Percentiles rank a stretch among this genome's conserved stretches.
These are phyloP conservation scores for Colletotrichum scovillei DNA, from an alignment of 2,329 filamentous ascomycete species.

Conservation along the genomic window DNA sequence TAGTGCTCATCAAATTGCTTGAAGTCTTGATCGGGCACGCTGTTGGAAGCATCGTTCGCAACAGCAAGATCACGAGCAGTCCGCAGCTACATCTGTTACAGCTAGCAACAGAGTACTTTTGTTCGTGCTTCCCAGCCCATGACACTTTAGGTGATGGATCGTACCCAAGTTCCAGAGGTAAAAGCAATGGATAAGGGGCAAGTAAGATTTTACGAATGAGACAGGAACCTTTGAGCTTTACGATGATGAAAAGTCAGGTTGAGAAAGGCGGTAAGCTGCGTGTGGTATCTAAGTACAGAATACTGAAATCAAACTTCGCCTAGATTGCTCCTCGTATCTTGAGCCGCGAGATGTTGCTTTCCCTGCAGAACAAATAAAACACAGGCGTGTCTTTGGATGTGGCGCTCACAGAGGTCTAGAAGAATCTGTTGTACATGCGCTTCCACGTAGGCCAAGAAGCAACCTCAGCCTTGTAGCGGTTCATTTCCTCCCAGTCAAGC, in stretches of 20 bases:
- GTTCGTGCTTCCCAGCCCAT: too few relatives aligned
- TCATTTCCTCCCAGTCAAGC: conserved; percentile 37
- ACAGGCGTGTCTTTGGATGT: neutral
- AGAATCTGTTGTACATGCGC: conserved; percentile 24
- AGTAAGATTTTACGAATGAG: too few relatives aligned
- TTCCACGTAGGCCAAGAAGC: conserved; percentile 33
- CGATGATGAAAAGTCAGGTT: neutral
- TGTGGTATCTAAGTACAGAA: neutral
- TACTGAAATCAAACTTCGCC: neutral
- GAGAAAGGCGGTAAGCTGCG: neutral
- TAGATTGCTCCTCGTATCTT: neutral
- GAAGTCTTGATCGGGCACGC: too few relatives aligned
- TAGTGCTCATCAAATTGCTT: too few relatives aligned
- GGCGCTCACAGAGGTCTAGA: neutral
- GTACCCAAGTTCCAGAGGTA: too few relatives aligned
- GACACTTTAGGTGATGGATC: too few relatives aligned
- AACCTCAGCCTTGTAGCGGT: conserved; percentile 26
- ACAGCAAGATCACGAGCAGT: too few relatives aligned
- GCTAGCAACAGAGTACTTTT: too few relatives aligned
- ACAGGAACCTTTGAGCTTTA: too few relatives aligned
- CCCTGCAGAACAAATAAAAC: neutral
- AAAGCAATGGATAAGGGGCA: too few relatives aligned
- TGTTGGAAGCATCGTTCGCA: too few relatives aligned
- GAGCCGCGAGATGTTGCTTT: neutral
- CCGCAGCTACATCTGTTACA: too few relatives aligned